Evolutionary conservation across 2,329 filamentous ascomycete genomes (phyloP), one percentile per base, ranked within the genome.

Genomic region (Thelonectria discophora): DNA sequence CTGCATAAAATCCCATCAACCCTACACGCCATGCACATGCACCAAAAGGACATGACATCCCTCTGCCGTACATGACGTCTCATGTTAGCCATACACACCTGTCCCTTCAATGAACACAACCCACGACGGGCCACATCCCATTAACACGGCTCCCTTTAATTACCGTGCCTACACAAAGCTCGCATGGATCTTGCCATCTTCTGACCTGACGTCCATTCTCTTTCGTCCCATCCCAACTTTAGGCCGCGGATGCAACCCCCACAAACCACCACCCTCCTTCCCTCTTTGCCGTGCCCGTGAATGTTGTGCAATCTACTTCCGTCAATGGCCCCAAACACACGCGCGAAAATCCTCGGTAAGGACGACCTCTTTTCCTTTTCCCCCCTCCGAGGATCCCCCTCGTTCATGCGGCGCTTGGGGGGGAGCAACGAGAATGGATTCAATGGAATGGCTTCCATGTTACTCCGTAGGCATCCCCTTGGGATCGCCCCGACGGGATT

Each of bases 321-420:
- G 45, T 58, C 58, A 63, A 17, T 55, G 51, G 57, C 51, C 46
- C 49, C 45, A 68, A 68, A 69, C 67, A 69, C 67, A 60, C 67
- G 67, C 67, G 68, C 67, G 68, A 69, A 64, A 58, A 68, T 37
- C 8, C 8, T 30, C 27, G 34, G 20, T 15, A 13, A 13, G 37
- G 20, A 10, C 17, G 43, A 30, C 12, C 15, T 11, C 15, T 12
- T 37, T 37, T 13, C 11, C 6, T 37, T 11, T 15, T 15, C 6
- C 15, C 15, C 15, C 15, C 20, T 21, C 9, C 40, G 30, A 10
- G 47, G n/a, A 50, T 50, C 11, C 50, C 11, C 50, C 47, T 5
- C n/a, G 27, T 27, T 32, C 34, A 54, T 53, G 53, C 43, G 58
- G 51, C 51, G 58, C 58, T 55, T 60, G 50, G 54, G 43, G 6